A percentile compares a stretch with the other conserved stretches of the same genome.
Conservation (phyloP, 371 early-diverging fungal genomes). For the Syncephalastrum monosporum region DNA sequence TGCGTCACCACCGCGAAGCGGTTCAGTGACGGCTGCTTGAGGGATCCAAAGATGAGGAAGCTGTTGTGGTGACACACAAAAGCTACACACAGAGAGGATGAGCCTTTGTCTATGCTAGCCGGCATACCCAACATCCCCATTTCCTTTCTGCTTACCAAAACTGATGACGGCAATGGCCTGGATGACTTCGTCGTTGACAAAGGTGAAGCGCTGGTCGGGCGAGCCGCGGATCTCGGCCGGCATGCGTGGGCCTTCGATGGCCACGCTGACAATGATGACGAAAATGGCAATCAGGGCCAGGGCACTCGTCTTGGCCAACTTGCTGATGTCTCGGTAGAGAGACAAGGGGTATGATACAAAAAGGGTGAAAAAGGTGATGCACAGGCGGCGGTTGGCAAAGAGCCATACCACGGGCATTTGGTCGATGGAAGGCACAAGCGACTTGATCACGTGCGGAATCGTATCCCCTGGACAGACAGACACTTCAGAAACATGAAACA, state of each 20-base stretch:
- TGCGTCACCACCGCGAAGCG: slow-evolving; percentile 75
- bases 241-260: slow-evolving; percentile 69
- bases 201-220: slow-evolving; percentile 42
- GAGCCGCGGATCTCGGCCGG: slow-evolving; percentile 53
- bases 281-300: slow-evolving; percentile 74
- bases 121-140: neutral
- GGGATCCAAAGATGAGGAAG: slow-evolving; percentile 75
- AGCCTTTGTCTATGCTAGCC: neutral
- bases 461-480: slow-evolving; percentile 62
- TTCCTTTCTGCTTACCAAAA: slow-evolving; percentile 56
- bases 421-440: slow-evolving; percentile 60
- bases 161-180: slow-evolving; percentile 82
- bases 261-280: slow-evolving; percentile 69
- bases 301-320: slow-evolving; percentile 77
- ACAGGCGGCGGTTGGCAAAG: slow-evolving; percentile 52
- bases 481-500: neutral
- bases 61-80: slow-evolving; percentile 88
- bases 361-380: slow-evolving; percentile 68
- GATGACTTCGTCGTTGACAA: slow-evolving; percentile 61
- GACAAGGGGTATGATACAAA: slow-evolving; percentile 74
- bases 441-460: slow-evolving; percentile 70
- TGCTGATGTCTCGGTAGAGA: slow-evolving; percentile 77
- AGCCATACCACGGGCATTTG: slow-evolving; percentile 51
- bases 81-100: slow-evolving; percentile 34
- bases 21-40: slow-evolving; percentile 70